Conservation (phyloP, 345 rosid genomes). For the Fremontodendron californicum region DNA sequence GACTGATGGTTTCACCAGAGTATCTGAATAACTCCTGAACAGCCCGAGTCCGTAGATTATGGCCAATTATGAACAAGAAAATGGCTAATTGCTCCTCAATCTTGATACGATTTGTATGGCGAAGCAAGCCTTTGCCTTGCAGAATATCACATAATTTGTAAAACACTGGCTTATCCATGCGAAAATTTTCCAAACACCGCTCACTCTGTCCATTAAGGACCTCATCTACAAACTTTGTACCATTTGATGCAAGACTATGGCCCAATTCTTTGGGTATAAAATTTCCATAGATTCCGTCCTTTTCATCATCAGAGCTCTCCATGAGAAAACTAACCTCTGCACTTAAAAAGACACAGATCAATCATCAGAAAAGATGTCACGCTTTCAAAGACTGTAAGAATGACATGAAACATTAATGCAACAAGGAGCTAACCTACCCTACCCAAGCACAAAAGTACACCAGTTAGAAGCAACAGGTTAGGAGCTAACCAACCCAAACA, state of each 20-base stretch:
- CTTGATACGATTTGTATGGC: constrained; percentile 86
- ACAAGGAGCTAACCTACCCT: not conserved
- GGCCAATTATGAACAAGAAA: constrained; percentile 78
- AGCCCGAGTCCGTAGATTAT: constrained; percentile 83
- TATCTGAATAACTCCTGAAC: constrained; percentile 71
- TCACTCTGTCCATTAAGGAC: constrained; percentile 65
- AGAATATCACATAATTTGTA: constrained; percentile 75
- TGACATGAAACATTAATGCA: not conserved
- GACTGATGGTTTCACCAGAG: constrained; percentile 92
- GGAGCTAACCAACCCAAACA: not conserved
- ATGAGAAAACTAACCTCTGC: constrained; percentile 35
- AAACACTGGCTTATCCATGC: constrained; percentile 85
- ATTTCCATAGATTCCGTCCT: constrained; percentile 37
- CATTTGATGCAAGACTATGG: constrained; percentile 34
- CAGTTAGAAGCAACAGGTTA: not conserved
- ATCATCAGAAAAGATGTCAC: not conserved
- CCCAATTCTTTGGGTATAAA: constrained; percentile 42
- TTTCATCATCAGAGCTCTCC: constrained; percentile 61
- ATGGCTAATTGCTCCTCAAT: constrained; percentile 91
- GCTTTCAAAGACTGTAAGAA: not conserved
- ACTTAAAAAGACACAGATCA: constrained; percentile 5
- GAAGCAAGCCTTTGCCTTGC: constrained; percentile 67
- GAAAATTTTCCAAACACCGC: constrained; percentile 67
- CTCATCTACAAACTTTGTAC: constrained; percentile 71
- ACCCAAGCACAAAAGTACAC: not conserved